A percentile compares a stretch with the other conserved stretches of the same genome.
Conservation (phyloP, 495 filamentous ascomycete species). For the Gamarada debralockiae region DNA sequence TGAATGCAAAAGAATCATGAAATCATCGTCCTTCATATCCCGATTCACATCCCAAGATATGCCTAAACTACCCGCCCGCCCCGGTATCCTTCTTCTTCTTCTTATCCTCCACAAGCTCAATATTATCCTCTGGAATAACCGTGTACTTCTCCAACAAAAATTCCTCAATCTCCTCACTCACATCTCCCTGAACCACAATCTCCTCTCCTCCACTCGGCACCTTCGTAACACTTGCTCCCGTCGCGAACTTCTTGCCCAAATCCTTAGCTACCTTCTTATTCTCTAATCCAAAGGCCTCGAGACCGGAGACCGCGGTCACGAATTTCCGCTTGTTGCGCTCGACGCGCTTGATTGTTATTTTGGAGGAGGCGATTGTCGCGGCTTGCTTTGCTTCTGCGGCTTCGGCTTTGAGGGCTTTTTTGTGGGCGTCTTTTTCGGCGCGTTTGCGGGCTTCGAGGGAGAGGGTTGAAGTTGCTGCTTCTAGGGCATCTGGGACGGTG, state of each 20-base stretch:
- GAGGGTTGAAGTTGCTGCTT: conserved; percentile 76
- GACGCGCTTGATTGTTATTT: conserved; percentile 90
- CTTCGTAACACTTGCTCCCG: conserved; percentile 89
- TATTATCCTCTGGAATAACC: conserved; percentile 85
- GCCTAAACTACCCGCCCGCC: conserved; percentile 15
- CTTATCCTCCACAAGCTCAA: conserved; percentile 91
- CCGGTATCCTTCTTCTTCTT: conserved; percentile 74
- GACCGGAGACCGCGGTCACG: conserved; percentile 82
- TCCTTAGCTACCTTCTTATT: conserved; percentile 91
- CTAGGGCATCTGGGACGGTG: conserved; percentile 65
- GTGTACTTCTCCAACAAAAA: conserved; percentile 83
- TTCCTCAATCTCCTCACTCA: conserved; percentile 91
- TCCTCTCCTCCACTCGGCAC: conserved; percentile 82
- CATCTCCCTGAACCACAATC: conserved; percentile 96
- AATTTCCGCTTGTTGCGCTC: conserved; percentile 97
- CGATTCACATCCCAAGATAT: neutral
- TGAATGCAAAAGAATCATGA: neutral
- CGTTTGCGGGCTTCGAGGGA: conserved; percentile 86
- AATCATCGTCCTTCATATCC: neutral
- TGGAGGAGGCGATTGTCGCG: conserved; percentile 67
- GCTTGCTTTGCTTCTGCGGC: conserved; percentile 75
- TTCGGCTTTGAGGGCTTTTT: conserved; percentile 91
- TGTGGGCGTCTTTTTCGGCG: conserved; percentile 88
- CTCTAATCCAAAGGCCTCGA: conserved; percentile 88
- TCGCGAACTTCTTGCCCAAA: conserved; percentile 90